Percentiles rank a stretch among this genome's conserved stretches.
phyloP scores from a whole-genome alignment of 169 alveolate genomes.

The Eimeria necatrix region DNA sequence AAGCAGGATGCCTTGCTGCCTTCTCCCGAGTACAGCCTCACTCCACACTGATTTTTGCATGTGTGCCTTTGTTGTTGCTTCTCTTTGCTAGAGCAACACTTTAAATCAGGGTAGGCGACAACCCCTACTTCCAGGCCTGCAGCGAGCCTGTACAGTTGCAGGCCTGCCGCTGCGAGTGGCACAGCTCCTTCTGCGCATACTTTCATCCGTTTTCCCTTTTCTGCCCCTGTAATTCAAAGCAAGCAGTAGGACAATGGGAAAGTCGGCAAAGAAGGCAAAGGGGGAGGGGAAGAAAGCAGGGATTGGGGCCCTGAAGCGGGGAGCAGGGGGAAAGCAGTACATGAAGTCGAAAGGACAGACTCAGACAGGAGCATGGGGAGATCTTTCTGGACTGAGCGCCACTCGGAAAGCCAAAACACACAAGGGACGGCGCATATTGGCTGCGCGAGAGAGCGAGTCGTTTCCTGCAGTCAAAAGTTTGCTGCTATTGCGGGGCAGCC shows the following conservation, averaged over 20 bases:
- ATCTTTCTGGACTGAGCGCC: background rate
- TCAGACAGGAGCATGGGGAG: background rate
- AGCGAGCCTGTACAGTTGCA: too few relatives aligned
- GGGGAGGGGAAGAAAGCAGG: background rate
- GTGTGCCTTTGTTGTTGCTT: too few relatives aligned
- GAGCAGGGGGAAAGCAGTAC: background rate
- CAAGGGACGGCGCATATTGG: constrained; percentile 54
- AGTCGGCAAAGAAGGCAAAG: background rate
- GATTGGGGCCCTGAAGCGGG: background rate
- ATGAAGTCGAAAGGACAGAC: background rate
- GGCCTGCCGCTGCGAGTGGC: too few relatives aligned
- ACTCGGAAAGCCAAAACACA: constrained; percentile 74
- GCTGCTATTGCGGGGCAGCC: constrained; percentile 55
- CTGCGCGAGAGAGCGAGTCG: constrained; percentile 45
- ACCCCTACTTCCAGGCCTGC: too few relatives aligned
- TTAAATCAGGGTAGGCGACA: too few relatives aligned
- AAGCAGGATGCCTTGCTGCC: too few relatives aligned
- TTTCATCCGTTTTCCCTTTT: too few relatives aligned
- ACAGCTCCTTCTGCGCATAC: too few relatives aligned
- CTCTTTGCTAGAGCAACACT: too few relatives aligned
- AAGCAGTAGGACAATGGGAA: background rate
- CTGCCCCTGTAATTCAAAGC: too few relatives aligned
- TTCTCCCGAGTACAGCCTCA: too few relatives aligned
- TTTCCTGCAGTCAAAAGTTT: constrained; percentile 32
- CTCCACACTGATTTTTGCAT: too few relatives aligned